Percentiles rank a stretch among this genome's conserved stretches.
Conservation (phyloP, 306 rosid species). For the Quercus robur region DNA sequence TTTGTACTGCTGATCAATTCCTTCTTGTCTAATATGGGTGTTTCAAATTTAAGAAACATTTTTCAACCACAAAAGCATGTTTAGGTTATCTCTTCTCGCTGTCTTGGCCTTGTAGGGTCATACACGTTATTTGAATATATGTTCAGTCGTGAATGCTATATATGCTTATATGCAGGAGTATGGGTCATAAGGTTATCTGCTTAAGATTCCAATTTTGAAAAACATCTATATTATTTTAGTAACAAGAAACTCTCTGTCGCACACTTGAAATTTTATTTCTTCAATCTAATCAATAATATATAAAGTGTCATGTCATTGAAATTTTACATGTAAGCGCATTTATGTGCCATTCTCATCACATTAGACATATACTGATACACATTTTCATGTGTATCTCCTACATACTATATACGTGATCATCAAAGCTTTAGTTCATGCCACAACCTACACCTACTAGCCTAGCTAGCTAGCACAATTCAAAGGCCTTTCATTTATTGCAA, state of each 20-base stretch:
- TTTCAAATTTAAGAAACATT: background rate
- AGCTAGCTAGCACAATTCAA: slow-evolving; percentile 1
- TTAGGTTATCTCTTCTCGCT: background rate
- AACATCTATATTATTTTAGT: too few species aligned
- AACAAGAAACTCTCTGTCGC: too few species aligned
- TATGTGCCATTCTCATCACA: background rate
- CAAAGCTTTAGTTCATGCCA: background rate
- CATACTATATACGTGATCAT: background rate
- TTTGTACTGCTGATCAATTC: slow-evolving; percentile 17
- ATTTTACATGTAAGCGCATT: too few species aligned
- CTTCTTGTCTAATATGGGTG: slow-evolving; percentile 13
- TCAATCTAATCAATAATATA: too few species aligned
- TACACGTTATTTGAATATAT: background rate
- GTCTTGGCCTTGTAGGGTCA: background rate
- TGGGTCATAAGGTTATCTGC: background rate
- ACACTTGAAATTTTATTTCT: too few species aligned
- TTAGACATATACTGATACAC: too few species aligned
- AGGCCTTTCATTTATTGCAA: background rate
- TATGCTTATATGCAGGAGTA: background rate
- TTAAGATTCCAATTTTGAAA: too few species aligned
- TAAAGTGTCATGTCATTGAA: too few species aligned
- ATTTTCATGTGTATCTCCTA: background rate
- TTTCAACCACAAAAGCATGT: background rate
- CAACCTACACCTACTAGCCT: background rate
- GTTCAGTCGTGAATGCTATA: background rate